These are phyloP conservation scores for Pezicula radicicola DNA, from an alignment of 2,329 filamentous ascomycete genomes.

Conservation along the genomic window DNA sequence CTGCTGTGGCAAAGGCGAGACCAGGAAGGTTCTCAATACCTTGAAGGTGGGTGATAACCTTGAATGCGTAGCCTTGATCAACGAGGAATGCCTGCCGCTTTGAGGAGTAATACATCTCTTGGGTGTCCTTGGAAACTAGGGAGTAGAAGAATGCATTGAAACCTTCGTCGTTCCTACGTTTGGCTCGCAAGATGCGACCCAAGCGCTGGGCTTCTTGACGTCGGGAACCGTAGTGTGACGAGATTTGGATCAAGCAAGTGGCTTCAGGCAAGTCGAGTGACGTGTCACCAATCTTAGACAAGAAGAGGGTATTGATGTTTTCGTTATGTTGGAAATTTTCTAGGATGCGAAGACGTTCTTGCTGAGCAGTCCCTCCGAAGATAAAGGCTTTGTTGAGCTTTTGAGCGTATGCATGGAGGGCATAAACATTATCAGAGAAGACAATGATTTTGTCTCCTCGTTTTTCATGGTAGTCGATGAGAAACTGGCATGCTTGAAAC, in stretches of 20 bases:
- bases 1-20: constrained; percentile 74
- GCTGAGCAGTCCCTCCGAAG: constrained; percentile 82
- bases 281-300: constrained; percentile 97
- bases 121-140: constrained; percentile 92
- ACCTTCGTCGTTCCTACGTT: constrained; percentile 93
- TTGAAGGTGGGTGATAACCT: constrained; percentile 93
- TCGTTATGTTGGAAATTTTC: constrained; percentile 96
- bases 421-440: constrained; percentile 96
- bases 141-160: constrained; percentile 99
- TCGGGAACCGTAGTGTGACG: constrained; percentile 93
- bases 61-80: constrained; percentile 98
- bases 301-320: constrained; percentile 84
- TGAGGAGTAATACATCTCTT: constrained; percentile 96
- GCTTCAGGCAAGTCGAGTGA: constrained; percentile 97
- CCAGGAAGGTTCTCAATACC: constrained; percentile 83
- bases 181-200: constrained; percentile 89
- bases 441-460: constrained; percentile 97
- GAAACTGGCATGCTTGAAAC: constrained; percentile 93
- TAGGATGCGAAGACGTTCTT: constrained; percentile 81
- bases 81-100: constrained; percentile 97
- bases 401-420: constrained; percentile 78
- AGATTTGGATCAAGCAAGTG: constrained; percentile 95
- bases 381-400: constrained; percentile 88
- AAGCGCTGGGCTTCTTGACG: constrained; percentile 94
- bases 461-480: constrained; percentile 97